Conservation (phyloP, 768 basidiomycete genomes). For the Agrocybe praecox region DNA sequence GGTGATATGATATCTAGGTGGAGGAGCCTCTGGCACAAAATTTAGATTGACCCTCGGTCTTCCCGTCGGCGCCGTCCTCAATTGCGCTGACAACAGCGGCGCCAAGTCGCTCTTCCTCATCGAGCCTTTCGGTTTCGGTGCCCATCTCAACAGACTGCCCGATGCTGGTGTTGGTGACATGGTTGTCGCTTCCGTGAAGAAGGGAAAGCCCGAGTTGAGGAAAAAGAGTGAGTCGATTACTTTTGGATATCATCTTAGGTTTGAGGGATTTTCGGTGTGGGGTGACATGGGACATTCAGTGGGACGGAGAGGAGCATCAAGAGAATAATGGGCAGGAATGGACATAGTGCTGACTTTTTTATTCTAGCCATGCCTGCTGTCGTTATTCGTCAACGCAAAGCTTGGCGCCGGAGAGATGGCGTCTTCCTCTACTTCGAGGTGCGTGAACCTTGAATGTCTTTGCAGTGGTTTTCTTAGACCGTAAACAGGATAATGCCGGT, state of each 20-base stretch:
- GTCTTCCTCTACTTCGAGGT: conserved; percentile 99
- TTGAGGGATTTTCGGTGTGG: not conserved
- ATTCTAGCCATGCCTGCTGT: conserved; percentile 91
- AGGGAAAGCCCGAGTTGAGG: conserved; percentile 99
- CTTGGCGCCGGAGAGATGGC: conserved; percentile 97
- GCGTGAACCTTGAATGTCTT: conserved; percentile 17
- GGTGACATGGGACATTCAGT: not conserved
- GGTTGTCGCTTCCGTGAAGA: conserved; percentile 97
- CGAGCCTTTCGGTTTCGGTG: conserved; percentile 94
- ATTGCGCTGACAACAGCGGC: conserved; percentile 99
- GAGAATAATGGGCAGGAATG: not conserved
- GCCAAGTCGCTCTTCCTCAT: conserved; percentile 96
- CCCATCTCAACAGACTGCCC: conserved; percentile 95
- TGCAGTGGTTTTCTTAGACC: not conserved
- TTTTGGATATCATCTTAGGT: not conserved
- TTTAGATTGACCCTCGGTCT: conserved; percentile 95
- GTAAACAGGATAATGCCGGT: conserved; percentile 83
- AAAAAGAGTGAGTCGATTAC: conserved; percentile 86
- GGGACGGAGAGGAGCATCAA: not conserved
- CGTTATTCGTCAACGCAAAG: conserved; percentile 96
- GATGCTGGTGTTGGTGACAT: conserved; percentile 95
- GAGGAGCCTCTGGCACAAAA: conserved; percentile 88
- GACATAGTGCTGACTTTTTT: conserved; percentile 13
- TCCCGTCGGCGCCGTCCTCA: conserved; percentile 91
- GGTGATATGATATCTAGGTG: conserved; percentile 32